Base-by-base conservation (phyloP, 2,329 filamentous ascomycete species). In the Seiridium unicorne region DNA sequence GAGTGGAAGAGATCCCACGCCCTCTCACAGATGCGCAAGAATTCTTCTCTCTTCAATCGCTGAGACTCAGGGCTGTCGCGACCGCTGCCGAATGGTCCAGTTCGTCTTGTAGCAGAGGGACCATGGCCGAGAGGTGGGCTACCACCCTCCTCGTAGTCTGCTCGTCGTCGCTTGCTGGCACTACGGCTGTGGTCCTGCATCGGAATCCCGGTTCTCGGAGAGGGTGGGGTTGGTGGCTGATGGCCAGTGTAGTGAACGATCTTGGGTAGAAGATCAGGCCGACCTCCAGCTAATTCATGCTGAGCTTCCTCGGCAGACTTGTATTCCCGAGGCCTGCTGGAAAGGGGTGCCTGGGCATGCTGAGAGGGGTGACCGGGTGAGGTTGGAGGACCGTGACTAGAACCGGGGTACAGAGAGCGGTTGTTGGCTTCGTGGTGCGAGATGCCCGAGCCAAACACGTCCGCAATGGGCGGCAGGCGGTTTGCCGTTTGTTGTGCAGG, bases 1-100 rank as follows among this genome's bases (percentile, higher is more conserved):
- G 93, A 97, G 79, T 98, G 95, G 76, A 98, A 97, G 35, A 99
- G 77, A 78, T 99, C 95, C 95, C 95, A 99, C 7, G 95, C 95
- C 70, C 92, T 84, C 66, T 92, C 88, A 73, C 94, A 97, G 55
- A 98, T 79, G 59, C 85, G 81, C 64, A 99, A 80, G 71, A 99
- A 99, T 73, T 97, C 92, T 48, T 97, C 93, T 72, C 93, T 93
- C 86, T 98, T 98, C 70, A 85, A 89, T 68, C 86, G 84, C 73
- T 92, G 89, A 5, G 88, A 92, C 68, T 95, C 93, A 6, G 91
- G 92, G 65, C 88, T 93, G 70, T 95, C 93, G 62, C 91, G 83
- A 44, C 91, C 91, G 59, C 91, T 90, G 42, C 90, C 91, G 69
- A 95, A 95, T 1, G 90, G 90, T 6, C 91, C 89, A 26, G 58